These are phyloP conservation scores for Phaffia australis DNA, from an alignment of 768 basidiomycete species.

Conservation along the genomic window DNA sequence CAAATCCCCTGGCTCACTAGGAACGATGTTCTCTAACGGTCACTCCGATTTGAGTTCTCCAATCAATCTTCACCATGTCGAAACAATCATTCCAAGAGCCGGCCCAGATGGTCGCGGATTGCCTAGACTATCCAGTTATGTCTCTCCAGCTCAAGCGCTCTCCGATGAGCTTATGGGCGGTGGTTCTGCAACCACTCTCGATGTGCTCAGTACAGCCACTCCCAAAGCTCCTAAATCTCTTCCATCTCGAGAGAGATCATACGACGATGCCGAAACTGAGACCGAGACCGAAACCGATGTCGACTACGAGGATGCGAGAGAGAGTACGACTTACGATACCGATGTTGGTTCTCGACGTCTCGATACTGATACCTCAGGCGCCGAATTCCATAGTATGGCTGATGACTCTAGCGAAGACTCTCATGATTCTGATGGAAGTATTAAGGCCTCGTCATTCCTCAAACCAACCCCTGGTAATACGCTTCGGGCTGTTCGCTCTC, in stretches of 20 bases:
- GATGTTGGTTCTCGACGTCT: neutral
- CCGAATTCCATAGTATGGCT: slow-evolving; percentile 36
- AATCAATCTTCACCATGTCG: slow-evolving; percentile 1
- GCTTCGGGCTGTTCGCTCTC: neutral
- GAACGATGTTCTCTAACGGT: neutral
- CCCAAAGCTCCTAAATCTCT: neutral
- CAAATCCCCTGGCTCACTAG: too few relatives aligned
- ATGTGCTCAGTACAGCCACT: neutral
- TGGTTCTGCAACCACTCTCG: slow-evolving; percentile 13
- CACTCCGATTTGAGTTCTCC: slow-evolving; percentile 6
- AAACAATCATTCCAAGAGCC: slow-evolving; percentile 20
- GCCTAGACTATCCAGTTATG: slow-evolving; percentile 18
- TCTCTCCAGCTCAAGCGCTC: slow-evolving; percentile 3
- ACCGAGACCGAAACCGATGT: slow-evolving; percentile 55
- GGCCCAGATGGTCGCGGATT: slow-evolving; percentile 30
- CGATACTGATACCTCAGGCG: neutral
- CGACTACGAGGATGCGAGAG: slow-evolving; percentile 66
- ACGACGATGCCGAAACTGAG: slow-evolving; percentile 44
- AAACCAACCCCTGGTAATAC: neutral
- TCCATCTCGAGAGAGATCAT: neutral
- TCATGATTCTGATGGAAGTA: slow-evolving; percentile 24
- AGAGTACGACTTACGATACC: slow-evolving; percentile 41
- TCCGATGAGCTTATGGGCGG: slow-evolving; percentile 31
- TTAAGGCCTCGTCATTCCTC: slow-evolving; percentile 17
- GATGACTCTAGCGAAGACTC: slow-evolving; percentile 36